phyloP scores from a whole-genome alignment of 345 rosid genomes.

The Turnera subulata region DNA sequence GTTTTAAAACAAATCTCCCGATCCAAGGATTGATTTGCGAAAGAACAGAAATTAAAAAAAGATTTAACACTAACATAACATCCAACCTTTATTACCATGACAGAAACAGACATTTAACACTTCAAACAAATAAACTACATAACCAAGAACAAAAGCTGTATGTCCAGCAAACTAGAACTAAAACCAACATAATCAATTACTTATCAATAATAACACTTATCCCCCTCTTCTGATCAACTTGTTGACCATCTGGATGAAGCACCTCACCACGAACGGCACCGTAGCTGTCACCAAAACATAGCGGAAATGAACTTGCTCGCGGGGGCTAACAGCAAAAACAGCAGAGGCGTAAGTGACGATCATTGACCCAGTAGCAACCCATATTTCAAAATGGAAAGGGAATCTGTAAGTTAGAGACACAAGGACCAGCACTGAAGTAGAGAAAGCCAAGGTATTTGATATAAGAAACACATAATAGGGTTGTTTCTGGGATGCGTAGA shows the following conservation, averaged over 20 bases:
- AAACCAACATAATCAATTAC: no score
- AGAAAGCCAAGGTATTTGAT: slow-evolving; percentile 9
- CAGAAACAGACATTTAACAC: no score
- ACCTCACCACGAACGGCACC: slow-evolving; percentile 12
- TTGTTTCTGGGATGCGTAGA: slow-evolving; percentile 5
- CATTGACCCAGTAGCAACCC: slow-evolving; percentile 19
- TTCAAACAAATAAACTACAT: no score
- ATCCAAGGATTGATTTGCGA: no score
- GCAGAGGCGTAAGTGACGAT: slow-evolving; percentile 22
- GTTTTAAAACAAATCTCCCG: no score
- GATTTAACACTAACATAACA: no score
- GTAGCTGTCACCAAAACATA: slow-evolving; percentile 10
- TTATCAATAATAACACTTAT: no score
- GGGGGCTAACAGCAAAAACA: slow-evolving; percentile 22
- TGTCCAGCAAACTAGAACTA: no score
- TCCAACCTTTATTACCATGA: no score
- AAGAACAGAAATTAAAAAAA: no score
- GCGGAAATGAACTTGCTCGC: slow-evolving; percentile 10
- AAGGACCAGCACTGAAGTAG: slow-evolving; percentile 12
- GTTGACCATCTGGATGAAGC: slow-evolving; percentile 10
- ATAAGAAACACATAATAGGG: slow-evolving; percentile 28
- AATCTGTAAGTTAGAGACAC: slow-evolving; percentile 13
- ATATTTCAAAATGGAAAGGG: slow-evolving; percentile 23
- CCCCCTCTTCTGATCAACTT: no score
- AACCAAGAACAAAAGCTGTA: no score